Evolutionary conservation across 179 eudicot genomes (phyloP), one percentile per base, ranked within the genome.

Genomic region (Silene noctiflora): DNA sequence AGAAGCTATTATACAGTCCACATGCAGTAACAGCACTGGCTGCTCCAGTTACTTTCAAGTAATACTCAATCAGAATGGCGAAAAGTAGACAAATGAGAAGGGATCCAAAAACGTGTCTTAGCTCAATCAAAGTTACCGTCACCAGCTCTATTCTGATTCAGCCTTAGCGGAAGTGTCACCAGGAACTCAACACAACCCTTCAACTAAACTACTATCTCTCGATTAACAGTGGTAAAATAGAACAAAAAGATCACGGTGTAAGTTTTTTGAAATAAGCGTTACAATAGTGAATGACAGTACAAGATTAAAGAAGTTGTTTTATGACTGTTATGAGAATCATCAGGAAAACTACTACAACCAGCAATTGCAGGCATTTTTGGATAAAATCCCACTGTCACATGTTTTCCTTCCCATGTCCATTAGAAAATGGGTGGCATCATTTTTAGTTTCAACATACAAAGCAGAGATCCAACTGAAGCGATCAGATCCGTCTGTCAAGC

Each of bases 401-500:
- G 59, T 48, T 14, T 75, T 35, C 62, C 31, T 51, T 46, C 33
- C 65, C 76, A 72, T 72, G 71, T 75, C 75, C 78, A 51, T 69
- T 21, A 69, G 51, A 59, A 61, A 21, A 42, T 39, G 70, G 74
- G 17, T 39, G 33, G 29, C 33, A 48, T 73, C 64, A 62, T 39
- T 68, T 62, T 56, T 69, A 31, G 69, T 76, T 72, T 72, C 17
- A n/a, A 72, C 62, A 27, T 77, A 81, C 84, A 77, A 74, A 61
- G 75, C 67, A 25, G 78, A 77, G 39, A 6, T 69, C 53, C 80
- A 67, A 48, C 56, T 48, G 73, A 51, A 12, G 44, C 39, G 16
- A 69, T 55, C 61, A 51, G 55, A 48, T 69, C 65, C 25, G 44
- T 3, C 31, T 81, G 77, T 91, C 88, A 92, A 33, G 89, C 96